Conservation (phyloP, 2,329 filamentous ascomycete species). For the Pezicula rhizophila region DNA sequence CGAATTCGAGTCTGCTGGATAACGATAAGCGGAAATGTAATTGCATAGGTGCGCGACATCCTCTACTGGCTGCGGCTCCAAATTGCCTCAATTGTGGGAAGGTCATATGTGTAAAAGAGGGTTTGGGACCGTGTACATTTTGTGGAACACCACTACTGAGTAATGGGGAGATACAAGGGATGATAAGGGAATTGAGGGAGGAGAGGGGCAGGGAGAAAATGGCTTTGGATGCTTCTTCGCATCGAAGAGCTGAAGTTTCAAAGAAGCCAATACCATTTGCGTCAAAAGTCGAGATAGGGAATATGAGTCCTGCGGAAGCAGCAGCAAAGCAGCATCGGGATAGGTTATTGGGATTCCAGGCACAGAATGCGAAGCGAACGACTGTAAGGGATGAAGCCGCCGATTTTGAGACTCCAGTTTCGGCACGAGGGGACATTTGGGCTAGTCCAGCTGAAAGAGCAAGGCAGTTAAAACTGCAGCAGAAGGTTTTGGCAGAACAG, state of each 20-base stretch:
- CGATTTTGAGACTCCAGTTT: conserved; percentile 52
- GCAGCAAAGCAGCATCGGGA: conserved; percentile 61
- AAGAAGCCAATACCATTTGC: conserved; percentile 55
- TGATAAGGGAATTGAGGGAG: conserved; percentile 76
- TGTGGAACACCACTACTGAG: conserved; percentile 72
- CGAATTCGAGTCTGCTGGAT: conserved; percentile 69
- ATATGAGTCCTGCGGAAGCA: conserved; percentile 27
- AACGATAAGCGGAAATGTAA: conserved; percentile 64
- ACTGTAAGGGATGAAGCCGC: conserved; percentile 66
- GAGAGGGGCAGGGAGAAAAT: conserved; percentile 85
- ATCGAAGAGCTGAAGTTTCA: conserved; percentile 61
- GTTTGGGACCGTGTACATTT: conserved; percentile 88
- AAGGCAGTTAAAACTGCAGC: conserved; percentile 62
- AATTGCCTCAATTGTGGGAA: conserved; percentile 93
- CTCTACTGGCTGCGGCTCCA: conserved; percentile 81
- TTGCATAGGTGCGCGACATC: conserved; percentile 83
- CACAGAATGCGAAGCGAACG: conserved; percentile 63
- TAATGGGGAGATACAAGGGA: conserved; percentile 69
- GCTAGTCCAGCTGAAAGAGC: conserved; percentile 62
- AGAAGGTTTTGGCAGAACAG: conserved; percentile 60
- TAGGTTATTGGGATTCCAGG: conserved; percentile 59
- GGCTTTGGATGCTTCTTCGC: conserved; percentile 68
- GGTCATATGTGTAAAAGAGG: conserved; percentile 90
- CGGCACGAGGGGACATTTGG: conserved; percentile 55
- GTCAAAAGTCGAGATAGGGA: conserved; percentile 26